Evolutionary conservation across 2,329 filamentous ascomycete genomes (phyloP), one percentile per base, ranked within the genome.

Genomic region (Pseudocercospora crystallina): DNA sequence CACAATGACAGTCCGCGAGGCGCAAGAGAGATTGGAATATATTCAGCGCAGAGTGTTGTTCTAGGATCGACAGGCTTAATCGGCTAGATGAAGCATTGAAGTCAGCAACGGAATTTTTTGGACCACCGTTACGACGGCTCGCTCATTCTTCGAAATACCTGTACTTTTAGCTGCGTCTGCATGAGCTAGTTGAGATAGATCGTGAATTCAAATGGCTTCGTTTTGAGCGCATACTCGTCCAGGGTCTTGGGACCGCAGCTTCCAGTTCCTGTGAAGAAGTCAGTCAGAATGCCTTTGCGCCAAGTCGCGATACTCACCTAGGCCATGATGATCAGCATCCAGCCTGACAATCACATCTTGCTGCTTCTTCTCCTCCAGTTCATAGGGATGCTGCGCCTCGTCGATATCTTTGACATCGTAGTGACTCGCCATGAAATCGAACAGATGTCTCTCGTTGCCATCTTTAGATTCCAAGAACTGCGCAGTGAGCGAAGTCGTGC

Each of bases 301-400:
- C 20, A 26, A 3, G 7, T 4, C 20, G 20, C 20, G 10, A 35
- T 20, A 44, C 38, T 11, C 45, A 0, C 83, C 83, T 30, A 86
- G 59, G 0, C 83, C 83, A 62, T 85, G 82, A 66, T 86, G 82
- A 56, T 71, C 73, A 71, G 77, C 81, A 67, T 86, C 83, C 49
- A 86, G 60, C 47, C 81, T 71, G 2, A 86, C 70, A 29, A 84
- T 65, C 33, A 80, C 76, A 56, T 83, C 77, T 11, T 80, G 73
- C 47, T 78, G 12, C 20, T 26, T 26, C 20, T 26, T 48, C 53
- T 75, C 74, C 2, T 71, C 71, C 47, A 89, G 66, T 64, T 89
- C 83, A 57, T 80, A 75, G 1, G 85, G 85, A 65, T 89, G 85
- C 37, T 71, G 76, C 2, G 84, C 83, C 1, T 73, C 73, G 40